A percentile compares a stretch with the other conserved stretches of the same genome.
Evolutionary conservation across 345 rosid genomes (phyloP).

Genomic region (Eucalyptus urophylla): DNA sequence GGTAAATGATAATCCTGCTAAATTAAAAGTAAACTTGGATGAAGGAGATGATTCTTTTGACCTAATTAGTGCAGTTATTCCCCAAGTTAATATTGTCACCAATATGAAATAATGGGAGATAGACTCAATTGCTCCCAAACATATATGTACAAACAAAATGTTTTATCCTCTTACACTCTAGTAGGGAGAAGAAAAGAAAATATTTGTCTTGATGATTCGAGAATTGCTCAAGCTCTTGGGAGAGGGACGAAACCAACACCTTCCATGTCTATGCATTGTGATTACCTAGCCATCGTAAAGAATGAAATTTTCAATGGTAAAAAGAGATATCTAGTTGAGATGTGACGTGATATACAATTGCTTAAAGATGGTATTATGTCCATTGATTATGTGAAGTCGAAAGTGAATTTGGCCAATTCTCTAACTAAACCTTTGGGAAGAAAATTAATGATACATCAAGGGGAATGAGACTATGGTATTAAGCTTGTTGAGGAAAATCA

Average conservation of each 20-base stretch:
- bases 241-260: background rate
- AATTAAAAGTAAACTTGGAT: background rate
- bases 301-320: background rate
- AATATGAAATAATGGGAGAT: too few relatives aligned
- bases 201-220: background rate
- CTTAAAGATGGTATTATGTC: background rate
- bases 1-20: background rate
- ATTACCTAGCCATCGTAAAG: background rate
- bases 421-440: background rate
- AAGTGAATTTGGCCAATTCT: background rate
- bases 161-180: background rate
- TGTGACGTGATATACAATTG: background rate
- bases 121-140: background rate
- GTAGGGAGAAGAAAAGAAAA: background rate
- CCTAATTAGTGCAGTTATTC: background rate
- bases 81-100: background rate
- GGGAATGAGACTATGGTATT: background rate
- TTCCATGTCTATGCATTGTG: background rate
- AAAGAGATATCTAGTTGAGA: background rate
- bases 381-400: background rate
- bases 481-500: background rate
- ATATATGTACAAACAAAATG: background rate
- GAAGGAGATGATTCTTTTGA: background rate
- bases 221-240: background rate
- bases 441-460: background rate